Base-by-base conservation (phyloP, 2,329 filamentous ascomycete genomes). In the Didymella keratinophila region DNA sequence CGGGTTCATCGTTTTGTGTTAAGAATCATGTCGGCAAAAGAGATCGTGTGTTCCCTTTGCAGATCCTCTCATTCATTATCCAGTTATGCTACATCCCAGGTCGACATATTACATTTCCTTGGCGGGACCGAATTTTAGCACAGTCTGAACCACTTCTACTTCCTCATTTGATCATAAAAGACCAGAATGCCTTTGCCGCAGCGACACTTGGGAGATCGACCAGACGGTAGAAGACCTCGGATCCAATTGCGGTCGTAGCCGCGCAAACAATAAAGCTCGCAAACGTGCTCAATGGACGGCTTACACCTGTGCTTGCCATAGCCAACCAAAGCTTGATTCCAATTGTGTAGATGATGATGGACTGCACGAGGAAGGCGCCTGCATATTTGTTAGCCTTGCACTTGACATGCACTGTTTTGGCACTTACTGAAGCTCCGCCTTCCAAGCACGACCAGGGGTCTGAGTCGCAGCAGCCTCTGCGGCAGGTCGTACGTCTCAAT, bases 311-410 rank as follows among this genome's bases (percentile, higher is more conserved):
- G 18, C 42, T 37, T 49, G 67, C 58, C 52, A 74, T 60, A 45
- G 66, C 58, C 43, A 70, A 34, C 86, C 89, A 79, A 3, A 76
- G 58, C 50, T 76, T 77, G 66, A 81, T 79, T 45, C 78, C 79
- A 12, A 73, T 71, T 1, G 74, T 76, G 65, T 81, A 81, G 36
- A 79, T 70, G 27, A 81, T 65, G 47, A 77, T 75, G 7, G 75
- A 68, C 61, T 81, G 78, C 4, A 78, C 61, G 37, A 80, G 71
- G 61, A 80, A 80, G 58, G 73, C 75, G 64, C 78, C 78, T 81
- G 25, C 3, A 4, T 14, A 2, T 16, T 8, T 30, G 48, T 71
- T 37, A 72, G 65, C 47, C 54, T 5, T 9, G 11, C n/a, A 25
- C 36, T 20, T 11, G 11, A 39, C 18, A 6, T 3, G 5, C 28